Evolutionary conservation across 345 rosid species (phyloP), one percentile per base, ranked within the genome.

Genomic region (Eucalyptus globulus): DNA sequence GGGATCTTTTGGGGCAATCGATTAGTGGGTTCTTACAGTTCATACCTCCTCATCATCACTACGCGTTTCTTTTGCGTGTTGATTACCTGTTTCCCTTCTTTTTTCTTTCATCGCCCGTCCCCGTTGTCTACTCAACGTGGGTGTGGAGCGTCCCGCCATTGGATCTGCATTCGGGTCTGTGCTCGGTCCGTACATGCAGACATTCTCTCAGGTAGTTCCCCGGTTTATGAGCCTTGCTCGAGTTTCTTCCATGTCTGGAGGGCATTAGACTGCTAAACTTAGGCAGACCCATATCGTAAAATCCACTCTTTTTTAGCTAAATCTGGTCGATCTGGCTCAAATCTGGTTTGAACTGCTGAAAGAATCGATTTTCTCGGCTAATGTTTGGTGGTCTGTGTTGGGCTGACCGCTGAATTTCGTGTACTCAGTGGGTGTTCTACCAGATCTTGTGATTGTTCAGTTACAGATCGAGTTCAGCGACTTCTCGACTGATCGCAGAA

Each of bases 21-120:
- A 88, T 37, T 90, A 90, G 91, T 90, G 65, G 88, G 90, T 91
- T 87, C 87, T 92, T 93, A 91, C 97, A 95, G 94, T 94, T 94
- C 93, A 94, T 90, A 88, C 91, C 89, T 88, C 87, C 90, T 92
- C 93, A 93, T 88, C 93, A 93, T 88, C 93, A 89, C 94, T 89
- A 93, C 97, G 96, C 97, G 97, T 97, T 95, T 89, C 90, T 34
- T 89, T 91, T 89, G 91, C 93, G 90, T 89, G 94, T 91, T 44
- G 54, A 37, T 87, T 87, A 34, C 49, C 87, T 80, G 69, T 45
- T 86, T 47, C 37, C 60, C 47, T 19, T 49, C 54, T 89, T 60
- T 67, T 17, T 43, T 56, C 34, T 16, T 58, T 11, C 14, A 4
- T 26, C n/a, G 3, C 29, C 56, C 76, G 47, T 44, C 56, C 6